Evolutionary conservation across 129 eudicot species (phyloP).

Genomic region (Artemisia tridentata): DNA sequence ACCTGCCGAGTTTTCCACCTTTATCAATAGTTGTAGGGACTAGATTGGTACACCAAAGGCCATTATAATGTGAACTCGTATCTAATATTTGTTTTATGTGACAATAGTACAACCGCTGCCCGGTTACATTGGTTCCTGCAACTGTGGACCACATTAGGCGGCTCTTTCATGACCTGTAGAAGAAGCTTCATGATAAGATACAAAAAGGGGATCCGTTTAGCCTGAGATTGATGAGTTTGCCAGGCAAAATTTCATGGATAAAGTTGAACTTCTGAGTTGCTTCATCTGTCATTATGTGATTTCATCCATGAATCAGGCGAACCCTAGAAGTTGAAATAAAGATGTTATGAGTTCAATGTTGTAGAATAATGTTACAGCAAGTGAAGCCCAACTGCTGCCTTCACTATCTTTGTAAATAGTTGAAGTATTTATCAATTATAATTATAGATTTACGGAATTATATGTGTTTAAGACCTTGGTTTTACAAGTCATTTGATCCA

Average conservation of each 20-base stretch:
- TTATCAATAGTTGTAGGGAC: not conserved
- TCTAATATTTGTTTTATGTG: slow-evolving; percentile 28
- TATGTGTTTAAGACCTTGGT: slow-evolving; percentile 2
- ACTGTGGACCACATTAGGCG: slow-evolving; percentile 80
- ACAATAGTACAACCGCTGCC: slow-evolving; percentile 83
- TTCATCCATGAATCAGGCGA: not conserved
- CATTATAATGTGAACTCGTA: slow-evolving; percentile 8
- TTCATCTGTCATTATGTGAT: not conserved
- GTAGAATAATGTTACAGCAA: slow-evolving; percentile 15
- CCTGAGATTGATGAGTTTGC: slow-evolving; percentile 14
- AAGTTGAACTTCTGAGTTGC: not conserved
- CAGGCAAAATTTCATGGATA: slow-evolving; percentile 4
- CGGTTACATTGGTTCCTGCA: slow-evolving; percentile 77
- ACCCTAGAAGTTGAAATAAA: slow-evolving; percentile 20
- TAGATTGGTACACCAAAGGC: not conserved
- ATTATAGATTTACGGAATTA: slow-evolving; percentile 20
- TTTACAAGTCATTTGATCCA: too few relatives aligned
- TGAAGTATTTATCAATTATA: slow-evolving; percentile 2
- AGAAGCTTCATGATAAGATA: slow-evolving; percentile 20
- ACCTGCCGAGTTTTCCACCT: too few relatives aligned
- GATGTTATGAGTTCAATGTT: slow-evolving; percentile 28
- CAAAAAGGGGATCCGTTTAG: slow-evolving; percentile 10
- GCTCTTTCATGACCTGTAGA: slow-evolving; percentile 85
- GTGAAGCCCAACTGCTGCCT: slow-evolving; percentile 14
- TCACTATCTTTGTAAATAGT: slow-evolving; percentile 21